Evolutionary conservation across 371 early-diverging fungal genomes (phyloP), one percentile per base, ranked within the genome.

Genomic region (Lichtheimia hyalospora): DNA sequence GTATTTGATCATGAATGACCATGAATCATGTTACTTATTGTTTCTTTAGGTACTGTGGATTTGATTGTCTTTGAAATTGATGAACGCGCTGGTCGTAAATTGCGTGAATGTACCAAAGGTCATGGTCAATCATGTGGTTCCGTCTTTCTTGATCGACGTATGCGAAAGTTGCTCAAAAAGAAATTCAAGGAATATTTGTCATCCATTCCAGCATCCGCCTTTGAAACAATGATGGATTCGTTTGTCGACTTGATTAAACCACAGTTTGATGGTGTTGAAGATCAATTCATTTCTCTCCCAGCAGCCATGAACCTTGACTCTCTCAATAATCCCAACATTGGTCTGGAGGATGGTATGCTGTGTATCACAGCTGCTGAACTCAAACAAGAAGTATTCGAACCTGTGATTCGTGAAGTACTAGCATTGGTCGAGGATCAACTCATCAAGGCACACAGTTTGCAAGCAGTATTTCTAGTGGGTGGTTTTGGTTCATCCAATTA

Each of bases 401-500:
- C 79, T 4, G 79, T 79, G 6, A 67, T 79, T 44, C 61, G 62
- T n/a, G 69, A 73, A 54, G 75, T 75, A 1, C 46, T 79, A 3
- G 62, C 68, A 15, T 51, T 79, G 54, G 68, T 79, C n/a, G 67
- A 73, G 21, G 74, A 79, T 12, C 79, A 79, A 51, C 39, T 79
- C 28, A 54, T 56, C 40, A 71, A 75, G 59, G 72, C 68, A n/a
- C 68, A 67, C 1, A 49, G 60, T 8, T 49, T 79, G 25, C 69
- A 75, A 49, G 81, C 83, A 3, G 58, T 84, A 10, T 84, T 84
- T 49, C 63, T 84, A 52, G 84, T 84, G 5, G 84, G 84, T 57
- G 84, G 84, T 20, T 84, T 84, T 61, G 84, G 84, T 4, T 79
- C 81, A 23, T 82, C 82, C 58, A 78, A 77, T 57, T 82, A 81